Conservation (phyloP, 2,329 filamentous ascomycete species). For the Grosmannia clavigera region DNA sequence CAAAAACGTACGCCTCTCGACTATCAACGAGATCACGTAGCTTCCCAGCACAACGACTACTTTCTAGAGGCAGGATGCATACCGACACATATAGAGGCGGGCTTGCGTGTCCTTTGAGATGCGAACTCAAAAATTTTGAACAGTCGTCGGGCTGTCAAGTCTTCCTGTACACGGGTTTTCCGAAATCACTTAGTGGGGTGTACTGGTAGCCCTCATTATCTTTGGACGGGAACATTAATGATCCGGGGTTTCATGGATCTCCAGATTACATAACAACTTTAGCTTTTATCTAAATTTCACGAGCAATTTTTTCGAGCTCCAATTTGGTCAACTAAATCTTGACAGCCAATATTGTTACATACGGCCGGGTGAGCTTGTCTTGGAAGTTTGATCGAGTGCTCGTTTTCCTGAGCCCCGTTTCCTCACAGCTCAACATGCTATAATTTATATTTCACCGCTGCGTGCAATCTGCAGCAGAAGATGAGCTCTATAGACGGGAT, state of each 20-base stretch:
- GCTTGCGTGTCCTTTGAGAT: background rate
- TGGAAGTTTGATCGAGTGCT: background rate
- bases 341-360: background rate
- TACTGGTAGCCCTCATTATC: background rate
- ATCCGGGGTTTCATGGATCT: background rate
- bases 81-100: background rate
- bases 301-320: background rate
- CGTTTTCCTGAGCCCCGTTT: slow-evolving; percentile 12
- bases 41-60: background rate
- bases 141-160: background rate
- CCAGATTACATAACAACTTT: background rate
- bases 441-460: slow-evolving; percentile 1
- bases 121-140: background rate
- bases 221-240: background rate
- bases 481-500: slow-evolving; percentile 6
- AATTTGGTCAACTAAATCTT: background rate
- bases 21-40: background rate
- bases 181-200: slow-evolving; percentile 1
- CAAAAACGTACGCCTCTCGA: background rate
- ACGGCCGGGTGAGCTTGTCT: too few species aligned
- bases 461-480: slow-evolving; percentile 10
- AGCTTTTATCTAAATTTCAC: background rate
- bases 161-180: background rate
- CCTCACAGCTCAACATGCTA: slow-evolving; percentile 6
- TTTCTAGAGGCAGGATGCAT: background rate